Conservation (phyloP, 164 flowering plant species). For the Akebia trifoliata region DNA sequence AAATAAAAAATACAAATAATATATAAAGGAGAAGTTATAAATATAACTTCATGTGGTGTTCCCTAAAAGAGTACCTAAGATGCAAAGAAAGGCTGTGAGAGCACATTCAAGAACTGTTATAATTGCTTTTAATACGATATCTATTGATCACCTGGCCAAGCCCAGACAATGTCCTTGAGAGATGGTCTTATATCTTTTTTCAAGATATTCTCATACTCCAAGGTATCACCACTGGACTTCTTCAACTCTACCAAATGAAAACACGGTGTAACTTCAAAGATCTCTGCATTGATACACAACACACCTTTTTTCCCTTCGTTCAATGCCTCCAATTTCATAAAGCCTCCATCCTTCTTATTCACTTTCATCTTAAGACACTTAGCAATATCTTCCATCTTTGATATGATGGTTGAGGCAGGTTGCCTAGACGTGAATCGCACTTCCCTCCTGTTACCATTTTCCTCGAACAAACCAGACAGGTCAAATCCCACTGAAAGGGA, state of each 20-base stretch:
- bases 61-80: not conserved
- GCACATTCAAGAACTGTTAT: constrained; percentile 9
- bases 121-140: constrained; percentile 23
- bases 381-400: constrained; percentile 60
- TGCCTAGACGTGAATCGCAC: constrained; percentile 51
- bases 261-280: constrained; percentile 58
- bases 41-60: too few species aligned
- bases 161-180: constrained; percentile 74
- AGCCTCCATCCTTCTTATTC: constrained; percentile 47
- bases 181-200: constrained; percentile 62
- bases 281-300: constrained; percentile 70
- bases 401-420: constrained; percentile 55
- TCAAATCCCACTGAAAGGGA: constrained; percentile 75
- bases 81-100: not conserved
- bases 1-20: too few species aligned
- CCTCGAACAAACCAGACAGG: constrained; percentile 66
- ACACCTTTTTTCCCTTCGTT: constrained; percentile 63
- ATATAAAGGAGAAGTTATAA: too few species aligned
- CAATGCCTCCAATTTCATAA: constrained; percentile 49
- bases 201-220: constrained; percentile 59
- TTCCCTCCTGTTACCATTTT: constrained; percentile 29
- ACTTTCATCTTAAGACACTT: constrained; percentile 40
- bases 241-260: constrained; percentile 67
- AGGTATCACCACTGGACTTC: constrained; percentile 63
- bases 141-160: constrained; percentile 56